These are phyloP conservation scores for Ganoderma lingzhi DNA, from an alignment of 1,284 basidiomycete genomes.

Conservation along the genomic window DNA sequence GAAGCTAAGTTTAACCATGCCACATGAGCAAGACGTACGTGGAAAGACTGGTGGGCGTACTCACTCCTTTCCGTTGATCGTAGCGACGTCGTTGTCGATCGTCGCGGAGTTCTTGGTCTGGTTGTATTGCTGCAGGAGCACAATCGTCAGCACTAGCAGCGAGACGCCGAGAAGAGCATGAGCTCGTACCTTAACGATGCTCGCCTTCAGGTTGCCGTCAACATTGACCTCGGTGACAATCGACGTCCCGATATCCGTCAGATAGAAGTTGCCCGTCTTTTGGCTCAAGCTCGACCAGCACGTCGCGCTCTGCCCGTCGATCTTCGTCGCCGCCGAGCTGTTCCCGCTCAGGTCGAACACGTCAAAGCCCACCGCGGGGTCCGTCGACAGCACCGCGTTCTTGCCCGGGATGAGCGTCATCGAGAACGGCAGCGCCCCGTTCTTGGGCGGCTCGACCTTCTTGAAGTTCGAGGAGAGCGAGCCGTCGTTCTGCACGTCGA, in stretches of 20 bases:
- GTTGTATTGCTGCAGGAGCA: conserved; percentile 50
- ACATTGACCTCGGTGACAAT: conserved; percentile 57
- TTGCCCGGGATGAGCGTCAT: conserved; percentile 55
- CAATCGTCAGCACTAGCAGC: background rate
- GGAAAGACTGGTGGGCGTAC: conserved; percentile 26
- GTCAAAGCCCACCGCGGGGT: conserved; percentile 54
- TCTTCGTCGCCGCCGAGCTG: conserved; percentile 46
- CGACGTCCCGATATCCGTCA: conserved; percentile 54
- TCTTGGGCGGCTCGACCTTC: conserved; percentile 44
- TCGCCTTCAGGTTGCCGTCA: conserved; percentile 51
- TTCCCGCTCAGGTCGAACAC: conserved; percentile 50
- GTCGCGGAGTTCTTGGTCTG: conserved; percentile 48
- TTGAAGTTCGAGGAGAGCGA: conserved; percentile 52
- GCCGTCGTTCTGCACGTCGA: conserved; percentile 51
- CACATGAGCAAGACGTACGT: background rate
- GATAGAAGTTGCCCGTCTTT: conserved; percentile 58
- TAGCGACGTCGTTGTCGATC: conserved; percentile 56
- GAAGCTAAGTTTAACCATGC: conserved; percentile 40
- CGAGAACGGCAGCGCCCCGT: conserved; percentile 56
- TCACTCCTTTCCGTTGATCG: conserved; percentile 54
- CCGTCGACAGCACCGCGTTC: conserved; percentile 55
- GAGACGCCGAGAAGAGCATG: background rate
- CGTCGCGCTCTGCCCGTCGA: conserved; percentile 52
- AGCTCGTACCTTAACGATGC: conserved; percentile 51
- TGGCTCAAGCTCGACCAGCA: conserved; percentile 58